phyloP scores from a whole-genome alignment of 768 basidiomycete genomes.

The Hygrophoropsis aurantiaca region DNA sequence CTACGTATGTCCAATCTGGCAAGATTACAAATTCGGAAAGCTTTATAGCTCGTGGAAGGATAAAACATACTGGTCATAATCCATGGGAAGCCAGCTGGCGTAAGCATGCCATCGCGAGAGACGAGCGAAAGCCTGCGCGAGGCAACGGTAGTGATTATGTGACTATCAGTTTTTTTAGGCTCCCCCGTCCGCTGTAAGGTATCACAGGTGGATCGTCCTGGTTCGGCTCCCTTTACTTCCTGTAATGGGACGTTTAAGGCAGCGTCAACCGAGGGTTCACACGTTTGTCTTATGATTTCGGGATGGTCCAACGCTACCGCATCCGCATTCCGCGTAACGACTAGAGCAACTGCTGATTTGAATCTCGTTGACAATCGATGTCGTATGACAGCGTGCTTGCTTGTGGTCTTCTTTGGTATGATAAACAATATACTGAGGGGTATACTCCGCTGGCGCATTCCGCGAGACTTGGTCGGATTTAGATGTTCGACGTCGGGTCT shows the following conservation, averaged over 20 bases:
- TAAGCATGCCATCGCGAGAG: neutral
- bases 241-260: neutral
- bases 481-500: conserved; percentile 14
- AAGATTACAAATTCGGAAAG: neutral
- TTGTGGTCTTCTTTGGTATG: conserved; percentile 22
- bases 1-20: conserved; percentile 29
- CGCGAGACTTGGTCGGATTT: conserved; percentile 16
- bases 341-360: conserved; percentile 15
- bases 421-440: conserved; percentile 16
- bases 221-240: neutral
- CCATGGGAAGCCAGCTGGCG: neutral
- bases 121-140: neutral
- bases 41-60: neutral
- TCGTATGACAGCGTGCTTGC: conserved; percentile 22
- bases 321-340: conserved; percentile 16
- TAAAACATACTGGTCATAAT: conserved; percentile 17
- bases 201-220: conserved; percentile 6
- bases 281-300: neutral
- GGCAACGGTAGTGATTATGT: neutral
- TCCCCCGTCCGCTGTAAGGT: conserved; percentile 1
- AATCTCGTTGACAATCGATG: conserved; percentile 20
- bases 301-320: neutral
- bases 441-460: conserved; percentile 5
- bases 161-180: neutral
- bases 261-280: neutral